Evolutionary conservation across 495 filamentous ascomycete species (phyloP).

Genomic region (Penicillium parvum): DNA sequence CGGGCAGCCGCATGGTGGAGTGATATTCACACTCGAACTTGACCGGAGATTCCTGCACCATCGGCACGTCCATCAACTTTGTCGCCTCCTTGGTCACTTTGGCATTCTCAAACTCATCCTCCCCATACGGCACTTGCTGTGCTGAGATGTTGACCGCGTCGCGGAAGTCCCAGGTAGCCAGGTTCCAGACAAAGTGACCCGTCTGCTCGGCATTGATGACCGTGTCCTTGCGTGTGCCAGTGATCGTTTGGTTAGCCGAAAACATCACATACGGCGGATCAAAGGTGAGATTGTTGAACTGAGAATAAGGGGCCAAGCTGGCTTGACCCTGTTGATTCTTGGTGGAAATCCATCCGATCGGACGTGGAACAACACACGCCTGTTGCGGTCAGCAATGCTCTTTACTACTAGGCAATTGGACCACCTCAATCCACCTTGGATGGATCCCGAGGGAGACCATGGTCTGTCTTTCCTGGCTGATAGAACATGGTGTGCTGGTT

Average conservation of each 20-base stretch:
- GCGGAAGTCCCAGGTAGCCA: constrained; percentile 51
- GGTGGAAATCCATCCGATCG: constrained; percentile 47
- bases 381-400: constrained; percentile 8
- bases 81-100: constrained; percentile 43
- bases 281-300: constrained; percentile 59
- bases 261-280: constrained; percentile 58
- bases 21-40: constrained; percentile 55
- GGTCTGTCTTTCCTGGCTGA: constrained; percentile 30
- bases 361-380: constrained; percentile 39
- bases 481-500: constrained; percentile 28
- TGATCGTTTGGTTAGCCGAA: constrained; percentile 45
- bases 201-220: constrained; percentile 50
- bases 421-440: too few relatives aligned
- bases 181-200: constrained; percentile 53
- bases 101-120: constrained; percentile 50
- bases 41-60: constrained; percentile 50
- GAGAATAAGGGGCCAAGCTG: constrained; percentile 54
- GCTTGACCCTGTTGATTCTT: constrained; percentile 26
- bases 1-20: constrained; percentile 47
- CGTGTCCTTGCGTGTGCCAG: constrained; percentile 46
- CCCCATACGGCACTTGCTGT: constrained; percentile 37
- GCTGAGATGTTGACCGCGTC: constrained; percentile 49
- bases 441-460: constrained; percentile 38
- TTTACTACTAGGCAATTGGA: not conserved
- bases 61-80: constrained; percentile 37